Base-by-base conservation (phyloP, 768 basidiomycete genomes). In the Termitomyces sp. region DNA sequence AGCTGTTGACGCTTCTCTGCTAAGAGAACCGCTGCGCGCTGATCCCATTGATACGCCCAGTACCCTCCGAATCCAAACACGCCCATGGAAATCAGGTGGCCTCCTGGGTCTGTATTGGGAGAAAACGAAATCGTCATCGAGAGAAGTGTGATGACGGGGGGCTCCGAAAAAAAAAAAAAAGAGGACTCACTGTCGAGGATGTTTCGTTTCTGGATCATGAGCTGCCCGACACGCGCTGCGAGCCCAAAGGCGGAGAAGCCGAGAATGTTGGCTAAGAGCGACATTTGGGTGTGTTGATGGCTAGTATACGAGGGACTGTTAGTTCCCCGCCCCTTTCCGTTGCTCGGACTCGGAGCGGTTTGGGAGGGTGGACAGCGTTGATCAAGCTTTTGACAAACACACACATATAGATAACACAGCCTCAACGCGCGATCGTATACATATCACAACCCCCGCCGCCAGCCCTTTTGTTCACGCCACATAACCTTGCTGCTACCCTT, bases 231-330 rank as follows among this genome's bases (percentile, higher is more conserved):
- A 57, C 94, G 81, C 19, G 87, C 85, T 21, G 86, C 85, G 57
- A 97, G 86, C 42, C 94, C 94, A 66, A 93, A 87, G 55, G 80
- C 70, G 3, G 90, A 88, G 72, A 91, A 91, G 41, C 90, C 89
- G 66, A 91, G 69, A 59, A 92, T 72, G 66, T 82, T 89, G 49
- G 82, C 73, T 55, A 88, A 73, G 66, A 91, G 72, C 41, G 87
- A 67, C 85, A 89, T 90, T 55, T 35, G 43, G 44, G 55, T 56
- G 35, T 14, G 11, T n/a, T n/a, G 30, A 32, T 32, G 10, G n/a
- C n/a, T n/a, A n/a, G n/a, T n/a, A 32, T 32, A 14, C 34, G 34
- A 34, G 11, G 32, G n/a, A n/a, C n/a, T n/a, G n/a, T n/a, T n/a
- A n/a, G n/a, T n/a, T n/a, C n/a, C n/a, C n/a, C n/a, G n/a, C n/a